These are phyloP conservation scores for Botryotinia calthae DNA, from an alignment of 2,329 filamentous ascomycete species.

Conservation along the genomic window DNA sequence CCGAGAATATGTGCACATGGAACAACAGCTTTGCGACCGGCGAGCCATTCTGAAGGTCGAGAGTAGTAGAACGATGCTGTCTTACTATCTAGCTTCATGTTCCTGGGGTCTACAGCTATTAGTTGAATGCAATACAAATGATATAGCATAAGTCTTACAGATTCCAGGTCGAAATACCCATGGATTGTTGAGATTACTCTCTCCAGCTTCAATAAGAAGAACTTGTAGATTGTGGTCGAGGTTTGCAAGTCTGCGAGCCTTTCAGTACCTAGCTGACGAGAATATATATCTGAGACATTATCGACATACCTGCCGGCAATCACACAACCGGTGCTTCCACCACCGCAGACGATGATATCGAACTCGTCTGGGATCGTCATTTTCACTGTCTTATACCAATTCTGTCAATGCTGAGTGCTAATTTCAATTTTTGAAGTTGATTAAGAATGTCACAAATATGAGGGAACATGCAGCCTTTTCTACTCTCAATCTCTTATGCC, in stretches of 20 bases:
- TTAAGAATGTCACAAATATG: background rate
- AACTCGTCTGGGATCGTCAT: conserved; percentile 43
- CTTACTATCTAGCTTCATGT: conserved; percentile 47
- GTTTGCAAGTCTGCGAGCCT: conserved; percentile 46
- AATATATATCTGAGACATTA: background rate
- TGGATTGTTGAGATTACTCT: conserved; percentile 51
- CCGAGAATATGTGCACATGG: conserved; percentile 53
- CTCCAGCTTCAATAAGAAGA: conserved; percentile 53
- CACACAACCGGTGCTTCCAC: conserved; percentile 49
- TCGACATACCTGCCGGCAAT: conserved; percentile 44
- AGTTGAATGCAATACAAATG: conserved; percentile 41
- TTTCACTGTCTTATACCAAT: background rate
- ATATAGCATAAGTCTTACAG: conserved; percentile 45
- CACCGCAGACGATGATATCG: conserved; percentile 52
- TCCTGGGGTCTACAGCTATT: conserved; percentile 32
- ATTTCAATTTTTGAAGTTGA: background rate
- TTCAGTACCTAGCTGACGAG: background rate
- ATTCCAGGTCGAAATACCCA: conserved; percentile 52
- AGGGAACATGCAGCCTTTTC: background rate
- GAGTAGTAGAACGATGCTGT: conserved; percentile 73
- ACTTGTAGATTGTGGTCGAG: conserved; percentile 46
- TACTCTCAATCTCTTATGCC: background rate
- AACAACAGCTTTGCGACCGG: conserved; percentile 52
- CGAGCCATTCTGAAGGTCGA: conserved; percentile 52
- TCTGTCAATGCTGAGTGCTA: background rate